Conservation (phyloP, 495 filamentous ascomycete species). For the Talaromyces liani region DNA sequence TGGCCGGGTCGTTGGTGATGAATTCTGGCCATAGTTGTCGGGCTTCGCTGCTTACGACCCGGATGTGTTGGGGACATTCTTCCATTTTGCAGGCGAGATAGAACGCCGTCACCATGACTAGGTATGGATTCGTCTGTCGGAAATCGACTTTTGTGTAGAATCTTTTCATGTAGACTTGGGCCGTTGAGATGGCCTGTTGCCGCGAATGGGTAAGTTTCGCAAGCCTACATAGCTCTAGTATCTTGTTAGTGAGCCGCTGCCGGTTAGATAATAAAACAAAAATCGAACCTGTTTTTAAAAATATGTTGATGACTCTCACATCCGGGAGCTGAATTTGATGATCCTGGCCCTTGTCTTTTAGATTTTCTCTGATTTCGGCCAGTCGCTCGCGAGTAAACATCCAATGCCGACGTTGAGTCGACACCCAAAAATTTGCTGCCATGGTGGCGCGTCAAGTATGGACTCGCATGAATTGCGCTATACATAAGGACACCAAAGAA, state of each 20-base stretch:
- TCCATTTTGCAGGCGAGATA: constrained; percentile 99
- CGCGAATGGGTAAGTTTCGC: constrained; percentile 69
- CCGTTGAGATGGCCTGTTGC: constrained; percentile 91
- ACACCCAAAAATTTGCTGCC: constrained; percentile 97
- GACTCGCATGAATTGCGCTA: neutral
- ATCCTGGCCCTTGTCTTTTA: constrained; percentile 64
- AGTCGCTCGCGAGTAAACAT: constrained; percentile 77
- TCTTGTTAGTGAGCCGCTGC: constrained; percentile 1
- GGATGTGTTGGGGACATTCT: constrained; percentile 93
- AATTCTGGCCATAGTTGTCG: constrained; percentile 87
- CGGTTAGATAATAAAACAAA: neutral
- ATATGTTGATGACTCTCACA: constrained; percentile 76
- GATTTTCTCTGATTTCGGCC: constrained; percentile 58
- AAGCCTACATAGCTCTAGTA: constrained; percentile 69
- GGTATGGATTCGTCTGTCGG: constrained; percentile 86
- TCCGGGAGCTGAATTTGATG: constrained; percentile 79
- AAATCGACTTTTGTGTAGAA: constrained; percentile 92
- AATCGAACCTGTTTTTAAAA: constrained; percentile 51
- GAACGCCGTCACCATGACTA: constrained; percentile 81
- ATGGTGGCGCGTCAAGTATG: constrained; percentile 36
- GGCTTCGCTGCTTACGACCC: constrained; percentile 77
- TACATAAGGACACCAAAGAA: neutral
- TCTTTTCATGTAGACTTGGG: constrained; percentile 87
- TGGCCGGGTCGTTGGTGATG: constrained; percentile 72
- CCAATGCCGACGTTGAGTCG: constrained; percentile 85